A percentile compares a stretch with the other conserved stretches of the same genome.
These are phyloP conservation scores for Lantana camara DNA, from an alignment of 257 asterid species.

Conservation along the genomic window DNA sequence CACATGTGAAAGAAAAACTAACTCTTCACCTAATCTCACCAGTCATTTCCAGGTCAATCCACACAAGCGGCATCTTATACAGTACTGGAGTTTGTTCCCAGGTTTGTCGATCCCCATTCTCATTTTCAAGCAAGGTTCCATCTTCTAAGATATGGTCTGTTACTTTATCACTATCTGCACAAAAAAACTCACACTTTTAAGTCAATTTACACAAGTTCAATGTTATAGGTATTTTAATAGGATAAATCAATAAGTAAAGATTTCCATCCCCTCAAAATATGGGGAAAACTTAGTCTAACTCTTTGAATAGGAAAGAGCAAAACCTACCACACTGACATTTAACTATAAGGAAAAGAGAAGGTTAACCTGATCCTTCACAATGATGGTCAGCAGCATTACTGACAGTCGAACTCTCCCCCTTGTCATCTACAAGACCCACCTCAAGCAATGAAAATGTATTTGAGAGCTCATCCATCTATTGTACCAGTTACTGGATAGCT, in stretches of 20 bases:
- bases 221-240: background rate
- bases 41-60: slow-evolving; percentile 99
- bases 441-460: slow-evolving; percentile 77
- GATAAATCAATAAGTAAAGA: slow-evolving; percentile 4
- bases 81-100: slow-evolving; percentile 31
- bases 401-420: slow-evolving; percentile 19
- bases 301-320: background rate
- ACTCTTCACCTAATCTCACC: slow-evolving; percentile 47
- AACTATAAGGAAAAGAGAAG: background rate
- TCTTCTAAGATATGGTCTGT: slow-evolving; percentile 35
- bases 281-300: background rate
- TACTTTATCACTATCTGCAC: slow-evolving; percentile 46
- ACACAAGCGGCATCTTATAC: slow-evolving; percentile 86
- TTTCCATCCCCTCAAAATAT: slow-evolving; percentile 2
- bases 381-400: slow-evolving; percentile 30
- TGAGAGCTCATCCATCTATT: slow-evolving; percentile 61
- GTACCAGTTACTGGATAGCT: slow-evolving; percentile 20
- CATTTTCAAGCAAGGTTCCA: slow-evolving; percentile 30
- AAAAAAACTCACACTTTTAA: background rate
- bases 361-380: slow-evolving; percentile 31
- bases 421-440: slow-evolving; percentile 56
- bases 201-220: slow-evolving; percentile 1
- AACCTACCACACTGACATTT: background rate
- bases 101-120: slow-evolving; percentile 33
- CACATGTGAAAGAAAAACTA: slow-evolving; percentile 9